Base-by-base conservation (phyloP, 176 grass and related monocot species). In the Pontederia crassipes region DNA sequence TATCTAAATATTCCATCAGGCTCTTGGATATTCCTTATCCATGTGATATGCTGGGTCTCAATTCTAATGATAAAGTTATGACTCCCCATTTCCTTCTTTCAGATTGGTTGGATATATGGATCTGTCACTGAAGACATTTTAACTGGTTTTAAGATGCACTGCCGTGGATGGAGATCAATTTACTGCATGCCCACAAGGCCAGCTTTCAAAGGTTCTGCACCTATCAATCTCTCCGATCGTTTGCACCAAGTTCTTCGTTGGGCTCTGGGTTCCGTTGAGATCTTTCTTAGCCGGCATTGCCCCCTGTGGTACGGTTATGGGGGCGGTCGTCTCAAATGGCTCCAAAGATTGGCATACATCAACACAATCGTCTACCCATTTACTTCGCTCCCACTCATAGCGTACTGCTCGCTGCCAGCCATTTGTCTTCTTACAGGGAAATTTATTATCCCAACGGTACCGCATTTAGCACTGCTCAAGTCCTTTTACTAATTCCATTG, bases 251-350 rank as follows among this genome's bases (percentile, higher is more conserved):
- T 66, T 49, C 63, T 66, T n/a, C 63, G 63, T 16, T 66, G 63
- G 63, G 63, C 63, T 51, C 63, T 66, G 18, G 63, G 63, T 11
- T 66, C 63, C 51, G 63, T 66, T 51, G 63, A 66, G 63, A 66
- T 66, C 48, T 51, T 66, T 20, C 48, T 66, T 14, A 66, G 63
- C 63, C 63, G 63, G 9, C 63, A 66, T 52, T 66, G 63, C 48
- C 63, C 63, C 12, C 47, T 66, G 27, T 66, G 63, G 63, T 66
- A 66, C n/a, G 63, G 63, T 2, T 66, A 52, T 29, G 63, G 63
- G 3, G 58, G 58, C 28, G 63, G 63, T 24, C 18, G 63, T 18
- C 63, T 66, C 6, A 66, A 52, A 66, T 66, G 47, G 47, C 63
- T 66, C 28, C 47, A 66, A 51, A 26, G 63, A 66, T 28, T 66